These are phyloP conservation scores for Russula emetica DNA, from an alignment of 768 basidiomycete species.

Conservation along the genomic window DNA sequence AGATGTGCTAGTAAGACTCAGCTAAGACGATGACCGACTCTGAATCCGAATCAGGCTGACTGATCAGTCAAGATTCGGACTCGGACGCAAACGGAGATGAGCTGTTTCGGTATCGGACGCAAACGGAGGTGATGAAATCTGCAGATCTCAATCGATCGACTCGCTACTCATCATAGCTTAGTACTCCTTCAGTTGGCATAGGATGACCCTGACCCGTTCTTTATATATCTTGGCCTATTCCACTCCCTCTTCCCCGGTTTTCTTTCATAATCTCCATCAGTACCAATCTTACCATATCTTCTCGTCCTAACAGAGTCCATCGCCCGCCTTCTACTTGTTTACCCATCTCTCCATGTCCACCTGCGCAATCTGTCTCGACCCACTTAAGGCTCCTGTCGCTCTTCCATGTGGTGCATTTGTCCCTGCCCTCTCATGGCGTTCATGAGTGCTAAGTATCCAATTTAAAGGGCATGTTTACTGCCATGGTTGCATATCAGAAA, in stretches of 20 bases:
- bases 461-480: slow-evolving; percentile 22
- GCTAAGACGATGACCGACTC: too few species aligned
- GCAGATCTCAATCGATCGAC: neutral
- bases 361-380: slow-evolving; percentile 27
- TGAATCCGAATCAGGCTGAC: too few species aligned
- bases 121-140: slow-evolving; percentile 2
- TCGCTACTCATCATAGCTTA: too few species aligned
- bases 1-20: too few species aligned
- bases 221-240: neutral
- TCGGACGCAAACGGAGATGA: neutral
- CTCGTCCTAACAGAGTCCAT: neutral
- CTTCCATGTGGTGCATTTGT: slow-evolving; percentile 26
- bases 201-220: neutral
- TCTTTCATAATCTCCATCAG: too few species aligned
- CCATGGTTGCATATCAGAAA: slow-evolving; percentile 14
- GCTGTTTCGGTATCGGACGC: slow-evolving; percentile 11
- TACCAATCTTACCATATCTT: neutral
- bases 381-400: slow-evolving; percentile 18
- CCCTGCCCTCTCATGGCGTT: neutral
- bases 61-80: too few species aligned
- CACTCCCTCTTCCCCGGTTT: neutral
- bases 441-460: neutral
- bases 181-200: too few species aligned
- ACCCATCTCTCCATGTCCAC: slow-evolving; percentile 16
- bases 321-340: neutral